A percentile compares a stretch with the other conserved stretches of the same genome.
Evolutionary conservation across 2,329 filamentous ascomycete species (phyloP).

Genomic region (Xylaria sp.): DNA sequence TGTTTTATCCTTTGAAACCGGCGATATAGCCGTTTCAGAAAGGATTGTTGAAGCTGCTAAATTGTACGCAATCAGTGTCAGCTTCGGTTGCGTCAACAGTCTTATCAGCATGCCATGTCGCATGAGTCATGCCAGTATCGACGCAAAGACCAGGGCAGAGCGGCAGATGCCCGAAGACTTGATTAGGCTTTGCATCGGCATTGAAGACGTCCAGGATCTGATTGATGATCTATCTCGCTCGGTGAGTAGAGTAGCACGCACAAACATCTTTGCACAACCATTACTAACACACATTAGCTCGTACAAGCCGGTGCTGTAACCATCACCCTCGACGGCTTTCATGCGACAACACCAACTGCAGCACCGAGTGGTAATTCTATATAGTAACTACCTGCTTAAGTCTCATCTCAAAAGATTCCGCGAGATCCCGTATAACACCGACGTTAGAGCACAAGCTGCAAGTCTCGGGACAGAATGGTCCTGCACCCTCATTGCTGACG

Average conservation of each 20-base stretch:
- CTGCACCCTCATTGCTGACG: not conserved
- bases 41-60: constrained; percentile 92
- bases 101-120: constrained; percentile 99
- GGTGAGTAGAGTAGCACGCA: constrained; percentile 61
- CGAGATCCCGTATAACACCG: constrained; percentile 20
- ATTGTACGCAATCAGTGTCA: constrained; percentile 94
- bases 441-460: constrained; percentile 6
- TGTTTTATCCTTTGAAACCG: constrained; percentile 95
- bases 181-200: constrained; percentile 93
- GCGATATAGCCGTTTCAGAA: constrained; percentile 81
- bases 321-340: constrained; percentile 82
- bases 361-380: constrained; percentile 29
- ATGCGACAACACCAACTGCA: constrained; percentile 59
- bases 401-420: constrained; percentile 13
- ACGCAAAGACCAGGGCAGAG: constrained; percentile 88
- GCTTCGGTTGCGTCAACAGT: constrained; percentile 97
- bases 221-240: constrained; percentile 92
- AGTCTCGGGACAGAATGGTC: not conserved
- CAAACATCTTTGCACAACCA: not conserved
- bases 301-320: constrained; percentile 94
- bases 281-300: constrained; percentile 59
- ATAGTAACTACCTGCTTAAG: constrained; percentile 24
- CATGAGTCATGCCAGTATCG: constrained; percentile 99
- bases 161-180: constrained; percentile 95
- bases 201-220: constrained; percentile 89